Conservation (phyloP, 306 rosid species). For the barrel medic (Medicago truncatula) region MtrunA17r5.0-ANR NC_053046.1:35291001-35291500, state of each 20-base stretch:
- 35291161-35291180: slow-evolving; percentile 15
- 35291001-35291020: too few relatives aligned
- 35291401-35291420: slow-evolving; percentile 11
- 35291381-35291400: slow-evolving; percentile 30
- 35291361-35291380: slow-evolving; percentile 33
- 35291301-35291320: slow-evolving; percentile 86
- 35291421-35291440: slow-evolving; percentile 35
- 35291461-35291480: slow-evolving; percentile 29
- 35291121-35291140: slow-evolving; percentile 8
- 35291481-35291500: slow-evolving; percentile 8
- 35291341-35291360: slow-evolving; percentile 62
- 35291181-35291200: slow-evolving; percentile 3
- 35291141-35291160: slow-evolving; percentile 26
- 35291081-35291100: too few relatives aligned
- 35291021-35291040: too few relatives aligned
- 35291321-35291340: slow-evolving; percentile 89
- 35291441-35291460: slow-evolving; percentile 1
- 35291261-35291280: slow-evolving; percentile 89
- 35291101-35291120: too few relatives aligned
- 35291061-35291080: too few relatives aligned
- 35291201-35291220: background rate
- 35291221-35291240: slow-evolving; percentile 21
- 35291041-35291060: too few relatives aligned
- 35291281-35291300: slow-evolving; percentile 98
- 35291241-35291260: slow-evolving; percentile 32